These are phyloP conservation scores for Sugiyamaella chiloensis DNA, from an alignment of 805 yeast species.

Conservation along the genomic window DNA sequence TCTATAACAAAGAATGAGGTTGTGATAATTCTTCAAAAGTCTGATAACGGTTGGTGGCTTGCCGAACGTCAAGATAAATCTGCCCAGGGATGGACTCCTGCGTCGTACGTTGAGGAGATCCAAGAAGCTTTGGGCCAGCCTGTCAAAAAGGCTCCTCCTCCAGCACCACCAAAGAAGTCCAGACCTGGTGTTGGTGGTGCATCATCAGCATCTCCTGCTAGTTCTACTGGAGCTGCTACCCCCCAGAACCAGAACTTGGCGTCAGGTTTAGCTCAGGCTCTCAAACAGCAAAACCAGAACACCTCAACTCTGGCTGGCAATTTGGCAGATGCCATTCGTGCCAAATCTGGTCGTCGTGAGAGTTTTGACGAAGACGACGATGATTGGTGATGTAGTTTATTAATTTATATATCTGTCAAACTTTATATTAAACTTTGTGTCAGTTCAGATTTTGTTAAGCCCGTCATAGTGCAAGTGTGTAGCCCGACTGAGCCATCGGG, in stretches of 20 bases:
- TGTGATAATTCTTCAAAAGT: constrained; percentile 66
- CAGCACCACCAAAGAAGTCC: constrained; percentile 25
- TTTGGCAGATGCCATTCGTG: constrained; percentile 81
- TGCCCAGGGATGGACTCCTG: constrained; percentile 96
- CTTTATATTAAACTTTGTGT: no score
- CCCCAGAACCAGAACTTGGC: constrained; percentile 36
- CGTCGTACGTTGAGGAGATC: constrained; percentile 66
- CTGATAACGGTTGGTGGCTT: constrained; percentile 91
- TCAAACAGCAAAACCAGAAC: constrained; percentile 59
- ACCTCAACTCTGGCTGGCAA: constrained; percentile 73
- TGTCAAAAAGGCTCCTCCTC: constrained; percentile 28
- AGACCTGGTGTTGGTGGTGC: no score
- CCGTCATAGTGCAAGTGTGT: no score
- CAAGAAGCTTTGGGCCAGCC: constrained; percentile 21
- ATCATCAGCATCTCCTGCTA: constrained; percentile 22
- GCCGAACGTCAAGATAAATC: constrained; percentile 74
- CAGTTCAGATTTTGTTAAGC: no score
- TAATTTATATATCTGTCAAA: no score
- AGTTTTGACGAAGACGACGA: constrained; percentile 56
- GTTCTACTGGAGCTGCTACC: constrained; percentile 21
- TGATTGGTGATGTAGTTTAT: constrained; percentile 27
- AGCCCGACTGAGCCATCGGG: no score
- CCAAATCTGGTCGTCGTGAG: constrained; percentile 61
- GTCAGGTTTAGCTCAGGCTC: constrained; percentile 65
- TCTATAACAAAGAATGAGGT: constrained; percentile 75